A percentile compares a stretch with the other conserved stretches of the same genome.
Conservation (phyloP, 176 grass and related monocot species). For the Oryza coarctata region DNA sequence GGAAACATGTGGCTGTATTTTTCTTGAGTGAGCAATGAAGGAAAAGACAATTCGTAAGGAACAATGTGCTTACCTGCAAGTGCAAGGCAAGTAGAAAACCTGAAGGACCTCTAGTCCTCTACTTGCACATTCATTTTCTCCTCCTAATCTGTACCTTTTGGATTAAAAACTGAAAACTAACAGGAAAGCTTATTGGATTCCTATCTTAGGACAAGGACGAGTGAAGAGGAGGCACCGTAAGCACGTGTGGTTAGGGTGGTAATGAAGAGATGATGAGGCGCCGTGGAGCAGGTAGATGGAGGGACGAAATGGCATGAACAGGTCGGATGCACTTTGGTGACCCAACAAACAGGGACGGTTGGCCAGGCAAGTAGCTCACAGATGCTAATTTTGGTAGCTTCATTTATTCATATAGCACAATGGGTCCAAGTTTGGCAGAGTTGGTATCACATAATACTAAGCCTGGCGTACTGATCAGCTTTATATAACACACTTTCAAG, state of each 20-base stretch:
- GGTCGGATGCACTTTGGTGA: conserved; percentile 37
- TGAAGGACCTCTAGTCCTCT: neutral
- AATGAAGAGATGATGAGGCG: conserved; percentile 19
- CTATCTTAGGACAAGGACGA: conserved; percentile 45
- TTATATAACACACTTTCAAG: neutral
- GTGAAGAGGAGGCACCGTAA: conserved; percentile 27
- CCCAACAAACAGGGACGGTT: conserved; percentile 33
- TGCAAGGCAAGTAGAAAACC: conserved; percentile 11
- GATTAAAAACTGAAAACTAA: conserved; percentile 15
- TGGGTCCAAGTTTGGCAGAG: neutral
- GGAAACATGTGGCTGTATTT: neutral
- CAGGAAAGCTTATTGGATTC: neutral
- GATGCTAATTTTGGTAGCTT: conserved; percentile 44
- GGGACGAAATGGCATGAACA: conserved; percentile 48
- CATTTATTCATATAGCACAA: neutral
- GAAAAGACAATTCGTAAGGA: neutral
- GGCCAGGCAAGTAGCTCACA: conserved; percentile 32
- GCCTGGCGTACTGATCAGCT: neutral
- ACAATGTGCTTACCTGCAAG: conserved; percentile 27
- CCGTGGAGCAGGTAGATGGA: conserved; percentile 44
- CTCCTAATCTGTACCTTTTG: conserved; percentile 1
- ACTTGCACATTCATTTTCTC: neutral
- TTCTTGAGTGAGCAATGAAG: conserved; percentile 22
- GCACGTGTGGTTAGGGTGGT: conserved; percentile 20
- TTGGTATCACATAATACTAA: neutral